Conservation (phyloP, 495 filamentous ascomycete species). For the Xanthoparmelia taractica region DNA sequence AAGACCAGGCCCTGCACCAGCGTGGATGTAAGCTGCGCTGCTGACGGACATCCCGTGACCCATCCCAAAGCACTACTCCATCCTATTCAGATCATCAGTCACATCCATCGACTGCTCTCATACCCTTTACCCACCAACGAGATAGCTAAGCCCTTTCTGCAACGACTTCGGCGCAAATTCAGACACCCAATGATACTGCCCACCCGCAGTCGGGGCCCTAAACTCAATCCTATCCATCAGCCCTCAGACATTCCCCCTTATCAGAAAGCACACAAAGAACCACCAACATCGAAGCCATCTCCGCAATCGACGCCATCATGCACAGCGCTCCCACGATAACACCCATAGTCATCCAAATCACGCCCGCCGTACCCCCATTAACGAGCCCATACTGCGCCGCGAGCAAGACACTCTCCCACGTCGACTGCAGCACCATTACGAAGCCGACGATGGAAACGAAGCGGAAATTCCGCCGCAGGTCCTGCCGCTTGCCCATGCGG, state of each 20-base stretch:
- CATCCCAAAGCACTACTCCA: constrained; percentile 54
- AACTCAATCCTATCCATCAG: not conserved
- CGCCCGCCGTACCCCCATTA: constrained; percentile 46
- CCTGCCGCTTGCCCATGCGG: not conserved
- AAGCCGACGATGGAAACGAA: constrained; percentile 43
- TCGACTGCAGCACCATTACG: constrained; percentile 41
- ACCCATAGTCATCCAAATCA: not conserved
- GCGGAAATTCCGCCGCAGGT: constrained; percentile 36
- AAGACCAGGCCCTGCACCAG: constrained; percentile 51
- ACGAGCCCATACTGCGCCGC: constrained; percentile 38
- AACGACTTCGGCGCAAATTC: constrained; percentile 11
- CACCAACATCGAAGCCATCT: not conserved
- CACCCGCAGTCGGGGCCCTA: not conserved
- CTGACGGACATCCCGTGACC: constrained; percentile 47
- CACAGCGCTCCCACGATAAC: not conserved
- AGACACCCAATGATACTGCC: not conserved
- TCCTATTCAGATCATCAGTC: constrained; percentile 42
- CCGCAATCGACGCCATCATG: not conserved
- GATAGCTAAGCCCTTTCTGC: not conserved
- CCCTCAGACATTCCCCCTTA: not conserved
- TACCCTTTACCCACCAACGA: not conserved
- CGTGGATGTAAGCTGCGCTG: constrained; percentile 45
- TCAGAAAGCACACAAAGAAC: not conserved
- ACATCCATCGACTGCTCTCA: not conserved
- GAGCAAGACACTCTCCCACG: constrained; percentile 39